Evolutionary conservation across 225 moss, liverwort and hornwort species (phyloP).

Genomic region (Neckera pumila): DNA sequence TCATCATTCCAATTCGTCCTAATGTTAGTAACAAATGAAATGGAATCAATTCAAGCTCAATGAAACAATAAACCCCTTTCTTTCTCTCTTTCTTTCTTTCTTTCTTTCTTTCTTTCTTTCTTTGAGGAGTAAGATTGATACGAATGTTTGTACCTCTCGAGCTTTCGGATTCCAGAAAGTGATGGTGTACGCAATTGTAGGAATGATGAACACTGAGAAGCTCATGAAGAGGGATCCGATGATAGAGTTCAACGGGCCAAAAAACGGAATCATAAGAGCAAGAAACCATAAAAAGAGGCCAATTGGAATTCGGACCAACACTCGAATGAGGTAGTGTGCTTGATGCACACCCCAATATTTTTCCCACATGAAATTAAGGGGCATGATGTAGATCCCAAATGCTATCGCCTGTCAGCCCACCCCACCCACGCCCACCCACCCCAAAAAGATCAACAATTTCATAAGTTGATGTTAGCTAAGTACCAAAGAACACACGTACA

Average conservation of each 20-base stretch:
- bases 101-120: neutral
- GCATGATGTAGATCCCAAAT: conserved; percentile 54
- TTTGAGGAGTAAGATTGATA: neutral
- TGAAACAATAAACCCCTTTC: no score
- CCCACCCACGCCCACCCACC: neutral
- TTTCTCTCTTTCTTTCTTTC: neutral
- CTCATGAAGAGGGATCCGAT: conserved; percentile 53
- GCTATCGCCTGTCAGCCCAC: conserved; percentile 23
- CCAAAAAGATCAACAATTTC: no score
- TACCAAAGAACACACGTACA: neutral
- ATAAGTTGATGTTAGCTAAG: neutral
- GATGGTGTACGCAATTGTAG: conserved; percentile 27
- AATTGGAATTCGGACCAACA: conserved; percentile 25
- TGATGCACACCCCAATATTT: conserved; percentile 49
- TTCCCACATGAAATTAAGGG: conserved; percentile 60
- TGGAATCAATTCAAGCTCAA: neutral
- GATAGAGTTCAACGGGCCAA: conserved; percentile 52
- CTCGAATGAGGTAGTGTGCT: conserved; percentile 13
- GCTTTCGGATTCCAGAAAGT: conserved; percentile 37
- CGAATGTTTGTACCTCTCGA: conserved; percentile 18
- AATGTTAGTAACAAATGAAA: neutral
- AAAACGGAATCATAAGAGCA: conserved; percentile 54
- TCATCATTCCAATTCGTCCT: neutral
- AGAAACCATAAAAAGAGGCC: conserved; percentile 42
- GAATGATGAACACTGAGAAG: conserved; percentile 54